Conservation (phyloP, 441 rosid genomes). For the Hypseocharis bilobata region DNA sequence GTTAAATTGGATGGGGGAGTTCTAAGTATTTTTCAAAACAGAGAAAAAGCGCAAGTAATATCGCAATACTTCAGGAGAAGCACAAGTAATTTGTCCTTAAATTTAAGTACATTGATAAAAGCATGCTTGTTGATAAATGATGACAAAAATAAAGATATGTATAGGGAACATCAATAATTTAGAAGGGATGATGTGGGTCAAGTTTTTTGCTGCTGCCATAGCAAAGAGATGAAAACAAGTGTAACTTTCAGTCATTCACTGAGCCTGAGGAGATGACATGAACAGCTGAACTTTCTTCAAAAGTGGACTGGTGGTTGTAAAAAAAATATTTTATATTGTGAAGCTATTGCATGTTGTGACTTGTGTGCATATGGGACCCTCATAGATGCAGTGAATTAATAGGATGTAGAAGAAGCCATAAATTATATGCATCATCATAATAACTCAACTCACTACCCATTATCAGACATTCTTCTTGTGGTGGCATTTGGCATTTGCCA, state of each 20-base stretch:
- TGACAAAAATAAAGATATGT: no score
- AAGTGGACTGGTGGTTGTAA: neutral
- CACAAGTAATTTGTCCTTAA: no score
- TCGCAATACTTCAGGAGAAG: no score
- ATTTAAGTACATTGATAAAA: neutral
- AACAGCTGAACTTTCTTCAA: no score
- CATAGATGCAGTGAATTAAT: neutral
- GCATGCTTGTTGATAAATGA: neutral
- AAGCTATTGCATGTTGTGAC: neutral
- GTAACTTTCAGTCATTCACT: neutral
- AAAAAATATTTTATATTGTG: neutral
- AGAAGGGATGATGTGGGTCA: neutral
- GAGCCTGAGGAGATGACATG: neutral
- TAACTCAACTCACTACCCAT: no score
- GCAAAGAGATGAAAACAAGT: neutral
- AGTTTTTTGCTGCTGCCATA: neutral
- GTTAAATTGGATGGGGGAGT: no score
- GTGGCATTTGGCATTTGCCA: neutral
- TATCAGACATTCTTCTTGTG: neutral
- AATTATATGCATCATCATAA: neutral
- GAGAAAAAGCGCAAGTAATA: no score
- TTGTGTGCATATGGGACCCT: neutral
- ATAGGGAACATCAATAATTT: no score
- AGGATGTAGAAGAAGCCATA: neutral
- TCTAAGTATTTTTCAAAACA: no score